Evolutionary conservation across 2,329 filamentous ascomycete genomes (phyloP), one percentile per base, ranked within the genome.

Genomic region (Gaeumannomyces sp.): DNA sequence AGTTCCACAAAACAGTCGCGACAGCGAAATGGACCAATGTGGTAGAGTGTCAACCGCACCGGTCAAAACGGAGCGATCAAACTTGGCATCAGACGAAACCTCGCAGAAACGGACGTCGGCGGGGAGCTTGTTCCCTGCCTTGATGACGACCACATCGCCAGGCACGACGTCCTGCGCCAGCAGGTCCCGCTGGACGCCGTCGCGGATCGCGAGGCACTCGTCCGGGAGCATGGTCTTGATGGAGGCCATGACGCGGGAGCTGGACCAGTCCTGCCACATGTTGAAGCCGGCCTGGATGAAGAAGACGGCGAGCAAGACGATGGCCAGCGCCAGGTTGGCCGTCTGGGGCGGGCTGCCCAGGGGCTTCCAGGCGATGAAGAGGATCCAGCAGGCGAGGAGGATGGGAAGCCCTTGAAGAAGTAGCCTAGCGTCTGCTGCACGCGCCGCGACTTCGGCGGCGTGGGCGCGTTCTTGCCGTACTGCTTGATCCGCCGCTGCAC

Each of bases 191-290:
- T 64, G 58, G 78, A 71, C 67, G 1, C 86, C 83, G 68, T 90
- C 84, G 27, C 90, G 84, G 8, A 89, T 76, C 10, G 90, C 81
- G 31, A 87, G 78, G 70, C 88, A 91, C 66, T 86, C 81, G 69
- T 92, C 89, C 0, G 90, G 90, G n/a, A 93, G 80, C 89, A 93
- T 91, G 25, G 84, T 88, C 61, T 88, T 90, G 72, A 93, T 93
- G 0, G 89, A 91, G 25, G 86, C 85, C 91, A 93, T 93, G 64
- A 92, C 89, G 6, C 87, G 80, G 1, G 85, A 89, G 0, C 89
- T 90, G 2, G 89, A 91, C 85, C 89, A 93, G 72, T 93, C 90
- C 71, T 89, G 86, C 79, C 83, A 89, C 71, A 84, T 83, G 71
- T 88, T 88, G 76, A 92, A 93, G 3, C 79, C 83, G 22, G 88